These are phyloP conservation scores for Colletotrichum tofieldiae DNA, from an alignment of 2,329 filamentous ascomycete species.

Conservation along the genomic window DNA sequence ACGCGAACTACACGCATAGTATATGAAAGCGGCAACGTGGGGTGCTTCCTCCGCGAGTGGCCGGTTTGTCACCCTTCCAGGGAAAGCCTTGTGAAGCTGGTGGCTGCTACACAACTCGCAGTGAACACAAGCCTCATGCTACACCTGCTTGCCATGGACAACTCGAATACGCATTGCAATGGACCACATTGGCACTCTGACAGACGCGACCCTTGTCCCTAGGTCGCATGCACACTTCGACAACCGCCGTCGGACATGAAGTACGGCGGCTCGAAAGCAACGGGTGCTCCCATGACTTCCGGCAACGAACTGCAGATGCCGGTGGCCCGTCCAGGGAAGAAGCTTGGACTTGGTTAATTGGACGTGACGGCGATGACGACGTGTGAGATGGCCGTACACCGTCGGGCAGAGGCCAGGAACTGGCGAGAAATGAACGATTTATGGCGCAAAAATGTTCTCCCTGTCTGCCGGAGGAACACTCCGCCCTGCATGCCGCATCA, in stretches of 20 bases:
- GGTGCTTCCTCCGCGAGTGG: neutral
- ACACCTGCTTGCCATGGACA: neutral
- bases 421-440: neutral
- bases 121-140: neutral
- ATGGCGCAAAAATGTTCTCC: neutral
- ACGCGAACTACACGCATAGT: neutral
- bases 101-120: neutral
- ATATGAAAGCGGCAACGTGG: neutral
- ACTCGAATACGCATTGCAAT: neutral
- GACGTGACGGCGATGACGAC: neutral
- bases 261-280: neutral
- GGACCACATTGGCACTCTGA: neutral
- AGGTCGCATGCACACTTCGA: neutral
- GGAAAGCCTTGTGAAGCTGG: neutral
- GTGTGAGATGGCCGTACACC: neutral
- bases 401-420: neutral
- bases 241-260: conserved; percentile 14
- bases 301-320: neutral
- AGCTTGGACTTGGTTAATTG: conserved; percentile 10
- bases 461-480: conserved; percentile 1
- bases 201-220: neutral
- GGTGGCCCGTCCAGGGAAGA: conserved; percentile 5
- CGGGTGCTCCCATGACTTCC: conserved; percentile 3
- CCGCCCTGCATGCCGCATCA: conserved; percentile 6
- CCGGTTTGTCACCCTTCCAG: neutral